Conservation (phyloP, 176 grass and related monocot species). For the Urochloa ruziziensis region DNA sequence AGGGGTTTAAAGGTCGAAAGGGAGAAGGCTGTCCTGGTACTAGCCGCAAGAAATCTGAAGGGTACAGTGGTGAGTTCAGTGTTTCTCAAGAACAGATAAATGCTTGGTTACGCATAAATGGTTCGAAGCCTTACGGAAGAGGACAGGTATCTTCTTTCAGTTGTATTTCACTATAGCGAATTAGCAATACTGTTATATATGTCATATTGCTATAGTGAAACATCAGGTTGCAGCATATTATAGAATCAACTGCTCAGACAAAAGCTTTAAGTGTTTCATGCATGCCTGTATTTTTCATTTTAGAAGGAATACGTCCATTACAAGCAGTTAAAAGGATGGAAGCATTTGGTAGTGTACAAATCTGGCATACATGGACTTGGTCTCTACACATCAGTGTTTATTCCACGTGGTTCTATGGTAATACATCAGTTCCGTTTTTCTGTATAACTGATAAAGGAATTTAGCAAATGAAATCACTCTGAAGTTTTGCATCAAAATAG, state of each 20-base stretch:
- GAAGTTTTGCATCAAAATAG: constrained; percentile 21
- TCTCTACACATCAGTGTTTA: constrained; percentile 84
- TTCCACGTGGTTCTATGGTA: constrained; percentile 89
- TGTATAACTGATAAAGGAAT: background rate
- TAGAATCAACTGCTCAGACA: background rate
- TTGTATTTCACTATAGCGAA: constrained; percentile 2
- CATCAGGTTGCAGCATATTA: constrained; percentile 7
- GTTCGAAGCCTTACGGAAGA: constrained; percentile 55
- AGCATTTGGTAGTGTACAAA: constrained; percentile 94
- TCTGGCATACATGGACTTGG: constrained; percentile 95
- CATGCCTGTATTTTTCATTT: constrained; percentile 41
- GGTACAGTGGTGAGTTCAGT: constrained; percentile 43
- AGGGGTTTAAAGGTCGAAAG: constrained; percentile 77
- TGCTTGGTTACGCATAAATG: constrained; percentile 92
- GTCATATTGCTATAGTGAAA: background rate
- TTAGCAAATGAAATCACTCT: constrained; percentile 7
- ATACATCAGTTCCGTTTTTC: constrained; percentile 2
- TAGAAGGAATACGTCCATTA: constrained; percentile 79
- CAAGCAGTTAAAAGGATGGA: constrained; percentile 74
- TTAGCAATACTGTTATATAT: background rate
- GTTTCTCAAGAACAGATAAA: constrained; percentile 95
- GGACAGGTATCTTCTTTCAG: constrained; percentile 29
- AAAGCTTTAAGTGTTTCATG: background rate
- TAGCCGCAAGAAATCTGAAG: constrained; percentile 35
- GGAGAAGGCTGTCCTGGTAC: constrained; percentile 40